Conservation (phyloP, 441 rosid genomes). For the Hypseocharis bilobata region DNA sequence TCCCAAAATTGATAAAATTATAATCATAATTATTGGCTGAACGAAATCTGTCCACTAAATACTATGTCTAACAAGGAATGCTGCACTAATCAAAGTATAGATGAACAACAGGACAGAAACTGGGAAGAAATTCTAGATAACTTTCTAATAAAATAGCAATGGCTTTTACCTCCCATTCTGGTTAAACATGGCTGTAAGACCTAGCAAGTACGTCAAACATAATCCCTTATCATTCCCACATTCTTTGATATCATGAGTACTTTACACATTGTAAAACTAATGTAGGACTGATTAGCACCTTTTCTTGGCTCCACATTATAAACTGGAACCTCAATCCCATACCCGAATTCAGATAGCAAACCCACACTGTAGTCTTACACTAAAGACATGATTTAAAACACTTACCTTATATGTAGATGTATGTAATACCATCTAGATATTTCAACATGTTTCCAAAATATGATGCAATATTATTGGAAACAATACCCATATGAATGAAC, state of each 20-base stretch:
- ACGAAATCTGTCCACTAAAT: neutral
- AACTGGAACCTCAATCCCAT: no score
- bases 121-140: neutral
- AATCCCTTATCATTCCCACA: neutral
- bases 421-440: neutral
- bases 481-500: neutral
- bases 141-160: neutral
- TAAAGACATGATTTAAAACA: neutral
- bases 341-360: neutral
- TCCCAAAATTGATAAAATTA: neutral
- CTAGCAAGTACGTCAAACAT: neutral
- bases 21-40: neutral
- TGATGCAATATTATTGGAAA: no score
- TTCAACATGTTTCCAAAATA: neutral
- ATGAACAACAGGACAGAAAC: neutral
- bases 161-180: neutral
- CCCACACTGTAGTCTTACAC: neutral
- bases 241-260: neutral
- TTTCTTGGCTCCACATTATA: no score
- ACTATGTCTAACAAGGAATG: neutral
- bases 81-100: neutral
- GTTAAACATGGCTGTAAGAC: neutral
- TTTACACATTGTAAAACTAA: no score
- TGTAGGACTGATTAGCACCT: neutral
- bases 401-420: neutral